Base-by-base conservation (phyloP, 805 yeast species). In the Kluyveromyces nonfermentans region DNA sequence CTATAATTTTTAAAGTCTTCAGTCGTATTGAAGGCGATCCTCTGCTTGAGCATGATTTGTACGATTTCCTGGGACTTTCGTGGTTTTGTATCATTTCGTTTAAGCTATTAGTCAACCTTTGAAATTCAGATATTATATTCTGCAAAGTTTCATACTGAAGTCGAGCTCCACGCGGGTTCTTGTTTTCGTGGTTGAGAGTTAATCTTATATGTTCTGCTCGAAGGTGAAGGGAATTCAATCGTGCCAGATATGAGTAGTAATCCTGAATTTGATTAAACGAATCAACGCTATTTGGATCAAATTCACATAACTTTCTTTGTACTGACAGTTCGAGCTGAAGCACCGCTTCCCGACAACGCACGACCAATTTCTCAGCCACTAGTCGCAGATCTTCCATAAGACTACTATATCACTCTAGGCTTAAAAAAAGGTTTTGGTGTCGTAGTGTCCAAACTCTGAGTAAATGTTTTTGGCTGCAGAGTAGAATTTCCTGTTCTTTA, bases 321-420 rank as follows among this genome's bases (percentile, higher is more conserved):
- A 60, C 50, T 56, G 63, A 58, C 16, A 50, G 37, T 37, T 59
- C 65, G 31, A 60, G 43, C 37, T 55, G 64, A 34, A 50, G 36
- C 4, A 60, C 50, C 30, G 63, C 62, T 25, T 60, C 63, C 40
- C 59, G 59, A 1, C 64, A 57, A 30, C 60, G 51, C 7, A 42
- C 45, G 31, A 62, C 42, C 33, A 60, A 45, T 14, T 50, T 51
- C 45, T 55, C 56, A 8, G 63, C 51, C 3, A 60, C 48, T n/a
- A 55, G 54, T 17, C 50, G 53, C 36, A 58, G 37, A 28, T 41
- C 46, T 15, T 47, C 45, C 48, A 46, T 50, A 7, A 6, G 12
- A 25, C 3, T 25, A 25, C 7, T 3, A 25, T 25, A 2, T 25
- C 12, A 25, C 14, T 10, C 4, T 6, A 14, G 9, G 30, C 30